Base-by-base conservation (phyloP, 2,329 filamentous ascomycete genomes). In the Epichloe hybrida region DNA sequence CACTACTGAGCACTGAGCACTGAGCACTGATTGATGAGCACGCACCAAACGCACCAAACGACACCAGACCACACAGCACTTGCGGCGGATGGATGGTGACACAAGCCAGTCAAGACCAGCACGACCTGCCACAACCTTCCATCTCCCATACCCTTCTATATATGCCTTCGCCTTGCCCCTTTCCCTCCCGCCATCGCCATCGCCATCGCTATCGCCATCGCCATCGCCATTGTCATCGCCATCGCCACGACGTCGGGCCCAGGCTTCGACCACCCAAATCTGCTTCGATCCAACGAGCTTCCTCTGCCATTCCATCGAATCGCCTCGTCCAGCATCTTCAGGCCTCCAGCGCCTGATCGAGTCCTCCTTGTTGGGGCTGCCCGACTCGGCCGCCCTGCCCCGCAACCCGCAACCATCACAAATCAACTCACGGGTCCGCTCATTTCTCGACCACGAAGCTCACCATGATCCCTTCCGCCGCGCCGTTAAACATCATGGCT, bases 401-500 rank as follows among this genome's bases (percentile, higher is more conserved):
- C 23, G 23, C 23, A 27, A 27, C 38, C 21, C 31, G 21, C 20
- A 31, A 31, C 36, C 34, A 40, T 37, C 46, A 34, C 36, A 46
- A 40, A 34, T 15, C 37, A 39, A 13, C 37, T 38, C n/a, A 17
- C 36, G 9, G 17, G 31, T 40, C 44, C 9, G 7, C 31, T 13
- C 27, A 34, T 46, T n/a, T 44, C 42, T 46, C 44, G 20, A 48
- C 45, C 11, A 35, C 21, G 34, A 36, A n/a, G 35, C 27, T 38
- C 23, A 44, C 38, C 38, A 56, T 57, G 54, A 54, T 54, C 46
- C 47, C 55, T 43, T 50, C 54, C n/a, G 42, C 53, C 39, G 54
- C 57, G 46, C 36, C 56, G 34, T 43, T 48, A 23, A 51, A 52
- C 49, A 38, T 38, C 31, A 57, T 60, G 52, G 55, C 55, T n/a